Percentiles rank a stretch among this genome's conserved stretches.
Evolutionary conservation across 2,329 filamentous ascomycete species (phyloP).

Genomic region (Fusarium globosum): DNA sequence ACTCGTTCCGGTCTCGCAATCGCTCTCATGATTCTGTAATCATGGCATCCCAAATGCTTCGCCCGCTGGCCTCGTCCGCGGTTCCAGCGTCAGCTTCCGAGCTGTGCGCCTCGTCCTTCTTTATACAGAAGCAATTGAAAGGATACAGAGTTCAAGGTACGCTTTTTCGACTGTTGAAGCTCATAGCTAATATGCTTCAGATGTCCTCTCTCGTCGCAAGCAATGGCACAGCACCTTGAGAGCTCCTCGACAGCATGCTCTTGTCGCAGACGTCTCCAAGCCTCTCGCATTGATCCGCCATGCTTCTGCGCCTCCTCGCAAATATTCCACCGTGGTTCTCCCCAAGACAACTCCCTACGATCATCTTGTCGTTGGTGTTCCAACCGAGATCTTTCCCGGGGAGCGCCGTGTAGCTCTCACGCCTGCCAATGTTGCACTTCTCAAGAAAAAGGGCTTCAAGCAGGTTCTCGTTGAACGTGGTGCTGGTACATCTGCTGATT

Average conservation of each 20-base stretch:
- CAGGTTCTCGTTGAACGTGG: constrained; percentile 82
- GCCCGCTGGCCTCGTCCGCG: constrained; percentile 46
- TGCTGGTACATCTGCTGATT: constrained; percentile 81
- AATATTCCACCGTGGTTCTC: constrained; percentile 55
- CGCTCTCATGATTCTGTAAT: constrained; percentile 44
- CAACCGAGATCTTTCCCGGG: constrained; percentile 79
- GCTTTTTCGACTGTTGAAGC: background rate
- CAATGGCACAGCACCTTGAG: constrained; percentile 55
- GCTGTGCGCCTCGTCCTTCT: constrained; percentile 45
- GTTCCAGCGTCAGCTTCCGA: constrained; percentile 43
- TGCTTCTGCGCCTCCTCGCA: constrained; percentile 46
- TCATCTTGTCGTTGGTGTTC: constrained; percentile 80
- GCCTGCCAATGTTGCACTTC: constrained; percentile 81
- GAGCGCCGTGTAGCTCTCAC: constrained; percentile 88
- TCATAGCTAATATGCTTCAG: constrained; percentile 19
- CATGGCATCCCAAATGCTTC: constrained; percentile 52
- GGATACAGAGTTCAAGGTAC: constrained; percentile 39
- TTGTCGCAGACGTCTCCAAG: constrained; percentile 45
- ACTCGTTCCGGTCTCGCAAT: constrained; percentile 29
- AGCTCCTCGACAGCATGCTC: constrained; percentile 44
- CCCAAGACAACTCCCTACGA: constrained; percentile 71
- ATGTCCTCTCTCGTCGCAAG: constrained; percentile 43
- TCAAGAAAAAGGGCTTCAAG: constrained; percentile 87
- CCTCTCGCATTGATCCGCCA: constrained; percentile 54
- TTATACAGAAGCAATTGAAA: constrained; percentile 41